A percentile compares a stretch with the other conserved stretches of the same genome.
Conservation (phyloP, 345 rosid species). For the Arabis alpina region DNA sequence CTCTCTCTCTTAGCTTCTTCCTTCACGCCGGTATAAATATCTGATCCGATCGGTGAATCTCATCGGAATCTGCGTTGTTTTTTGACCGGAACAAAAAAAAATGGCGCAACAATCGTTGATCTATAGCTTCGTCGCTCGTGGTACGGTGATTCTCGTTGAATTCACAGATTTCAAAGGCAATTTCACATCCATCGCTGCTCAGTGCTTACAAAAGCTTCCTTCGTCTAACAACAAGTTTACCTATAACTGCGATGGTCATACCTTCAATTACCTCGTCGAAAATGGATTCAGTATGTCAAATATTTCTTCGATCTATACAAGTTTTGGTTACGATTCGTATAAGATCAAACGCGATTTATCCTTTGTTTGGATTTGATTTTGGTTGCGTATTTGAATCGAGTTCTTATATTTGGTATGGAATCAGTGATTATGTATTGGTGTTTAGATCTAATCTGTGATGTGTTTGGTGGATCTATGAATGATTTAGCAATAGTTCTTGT, state of each 20-base stretch:
- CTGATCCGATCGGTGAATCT: background rate
- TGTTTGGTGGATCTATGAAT: conserved; percentile 25
- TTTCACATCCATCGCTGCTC: conserved; percentile 72
- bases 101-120: conserved; percentile 82
- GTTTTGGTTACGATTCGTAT: background rate
- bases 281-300: conserved; percentile 69
- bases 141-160: conserved; percentile 69
- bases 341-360: background rate
- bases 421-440: too few species aligned
- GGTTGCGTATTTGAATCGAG: conserved; percentile 10
- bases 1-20: conserved; percentile 14
- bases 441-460: conserved; percentile 30
- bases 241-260: conserved; percentile 82
- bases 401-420: too few species aligned
- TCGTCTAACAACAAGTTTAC: conserved; percentile 69
- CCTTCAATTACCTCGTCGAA: conserved; percentile 83
- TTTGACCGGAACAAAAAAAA: background rate
- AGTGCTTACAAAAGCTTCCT: conserved; percentile 79
- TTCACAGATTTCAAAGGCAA: conserved; percentile 80
- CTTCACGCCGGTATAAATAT: conserved; percentile 29
- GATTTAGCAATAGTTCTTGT: background rate
- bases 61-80: conserved; percentile 13
- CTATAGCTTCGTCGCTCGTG: conserved; percentile 77
- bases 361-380: background rate
- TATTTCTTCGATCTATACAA: conserved; percentile 15